Evolutionary conservation across 2,329 filamentous ascomycete species (phyloP).

Genomic region (Knoxdaviesia capensis): DNA sequence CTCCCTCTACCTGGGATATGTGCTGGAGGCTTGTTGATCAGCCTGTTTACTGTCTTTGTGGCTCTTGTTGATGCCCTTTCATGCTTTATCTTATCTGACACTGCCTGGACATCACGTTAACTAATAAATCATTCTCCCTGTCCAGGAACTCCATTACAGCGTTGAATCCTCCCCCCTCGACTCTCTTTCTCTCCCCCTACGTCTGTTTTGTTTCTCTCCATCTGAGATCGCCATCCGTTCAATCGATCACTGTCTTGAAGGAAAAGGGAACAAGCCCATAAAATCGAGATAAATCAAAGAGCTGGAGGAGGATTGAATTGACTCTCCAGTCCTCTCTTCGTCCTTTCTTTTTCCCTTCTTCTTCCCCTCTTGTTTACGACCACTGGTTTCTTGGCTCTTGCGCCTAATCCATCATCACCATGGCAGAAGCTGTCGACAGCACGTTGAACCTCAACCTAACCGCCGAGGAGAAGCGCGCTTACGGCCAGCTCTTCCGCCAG

Average conservation of each 20-base stretch:
- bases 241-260: neutral
- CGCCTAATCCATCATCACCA: neutral
- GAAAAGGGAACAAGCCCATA: no score
- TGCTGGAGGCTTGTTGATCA: no score
- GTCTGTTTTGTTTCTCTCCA: neutral
- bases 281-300: no score
- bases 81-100: neutral
- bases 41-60: neutral
- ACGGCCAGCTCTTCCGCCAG: conserved; percentile 79
- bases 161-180: neutral
- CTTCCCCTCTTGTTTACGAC: neutral
- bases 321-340: neutral
- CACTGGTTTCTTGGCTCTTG: neutral
- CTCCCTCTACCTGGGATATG: neutral
- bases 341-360: neutral
- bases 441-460: conserved; percentile 63
- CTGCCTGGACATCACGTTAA: neutral
- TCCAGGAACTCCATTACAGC: neutral
- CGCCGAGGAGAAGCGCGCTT: conserved; percentile 81
- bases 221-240: neutral
- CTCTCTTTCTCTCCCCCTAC: neutral
- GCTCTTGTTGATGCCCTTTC: neutral
- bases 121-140: no score
- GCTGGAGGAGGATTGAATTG: no score
- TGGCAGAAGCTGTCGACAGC: conserved; percentile 6